These are phyloP conservation scores for Jatropha podagrica DNA, from an alignment of 441 rosid species.

Conservation along the genomic window DNA sequence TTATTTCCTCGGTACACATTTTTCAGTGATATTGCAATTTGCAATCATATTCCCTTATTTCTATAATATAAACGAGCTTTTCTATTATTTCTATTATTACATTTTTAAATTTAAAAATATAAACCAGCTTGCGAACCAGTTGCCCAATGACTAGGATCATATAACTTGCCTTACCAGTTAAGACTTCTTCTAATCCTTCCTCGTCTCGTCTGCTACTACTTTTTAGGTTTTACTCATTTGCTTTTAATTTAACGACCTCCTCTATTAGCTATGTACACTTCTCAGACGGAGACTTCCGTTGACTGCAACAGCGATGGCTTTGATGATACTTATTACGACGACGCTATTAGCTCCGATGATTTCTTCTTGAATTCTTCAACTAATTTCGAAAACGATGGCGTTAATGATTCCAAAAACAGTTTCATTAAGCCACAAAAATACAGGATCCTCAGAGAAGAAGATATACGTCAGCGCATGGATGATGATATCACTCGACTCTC, in stretches of 20 bases:
- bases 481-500: slow-evolving; percentile 9
- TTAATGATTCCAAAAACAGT: not conserved
- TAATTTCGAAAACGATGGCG: not conserved
- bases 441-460: slow-evolving; percentile 17
- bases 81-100: no score
- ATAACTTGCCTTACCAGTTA: no score
- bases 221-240: no score
- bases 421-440: not conserved
- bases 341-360: not conserved
- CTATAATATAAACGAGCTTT: no score
- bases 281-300: slow-evolving; percentile 4
- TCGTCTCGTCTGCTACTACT: not conserved
- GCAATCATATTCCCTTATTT: no score
- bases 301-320: slow-evolving; percentile 19
- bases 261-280: not conserved
- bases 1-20: no score
- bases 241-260: no score
- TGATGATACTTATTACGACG: slow-evolving; percentile 5
- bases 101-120: no score
- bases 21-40: no score
- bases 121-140: no score
- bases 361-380: not conserved
- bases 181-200: not conserved
- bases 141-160: no score
- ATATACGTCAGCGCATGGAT: slow-evolving; percentile 22